These are phyloP conservation scores for Fusarium sulawesiense DNA, from an alignment of 2,329 filamentous ascomycete species.

Conservation along the genomic window DNA sequence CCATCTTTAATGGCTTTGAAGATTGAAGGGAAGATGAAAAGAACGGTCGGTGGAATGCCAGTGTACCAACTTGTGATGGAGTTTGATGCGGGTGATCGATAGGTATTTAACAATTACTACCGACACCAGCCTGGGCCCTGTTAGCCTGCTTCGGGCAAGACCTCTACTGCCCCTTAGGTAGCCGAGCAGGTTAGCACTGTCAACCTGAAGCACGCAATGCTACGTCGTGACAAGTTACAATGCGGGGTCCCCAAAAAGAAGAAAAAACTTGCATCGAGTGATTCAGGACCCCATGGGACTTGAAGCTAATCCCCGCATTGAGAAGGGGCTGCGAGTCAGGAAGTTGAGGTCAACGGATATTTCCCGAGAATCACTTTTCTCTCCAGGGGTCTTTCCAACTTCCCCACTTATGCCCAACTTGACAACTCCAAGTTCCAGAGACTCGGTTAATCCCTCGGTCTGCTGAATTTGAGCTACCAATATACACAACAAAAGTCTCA, in stretches of 20 bases:
- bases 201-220: too few species aligned
- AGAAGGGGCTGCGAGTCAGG: too few species aligned
- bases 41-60: neutral
- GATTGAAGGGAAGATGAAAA: neutral
- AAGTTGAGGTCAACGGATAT: neutral
- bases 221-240: neutral
- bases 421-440: too few species aligned
- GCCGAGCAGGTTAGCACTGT: neutral
- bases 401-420: neutral
- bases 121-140: too few species aligned
- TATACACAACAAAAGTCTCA: neutral
- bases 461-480: fast-evolving
- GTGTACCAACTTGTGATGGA: neutral
- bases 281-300: neutral
- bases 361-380: neutral
- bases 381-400: neutral
- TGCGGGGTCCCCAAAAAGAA: neutral
- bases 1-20: neutral
- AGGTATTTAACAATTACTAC: neutral
- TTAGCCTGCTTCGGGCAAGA: too few species aligned
- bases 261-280: neutral
- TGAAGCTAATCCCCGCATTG: neutral
- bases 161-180: too few species aligned
- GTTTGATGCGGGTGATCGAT: neutral
- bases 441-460: neutral